phyloP scores from a whole-genome alignment of 345 rosid species.

The Psidium friedrichsthalianum region DNA sequence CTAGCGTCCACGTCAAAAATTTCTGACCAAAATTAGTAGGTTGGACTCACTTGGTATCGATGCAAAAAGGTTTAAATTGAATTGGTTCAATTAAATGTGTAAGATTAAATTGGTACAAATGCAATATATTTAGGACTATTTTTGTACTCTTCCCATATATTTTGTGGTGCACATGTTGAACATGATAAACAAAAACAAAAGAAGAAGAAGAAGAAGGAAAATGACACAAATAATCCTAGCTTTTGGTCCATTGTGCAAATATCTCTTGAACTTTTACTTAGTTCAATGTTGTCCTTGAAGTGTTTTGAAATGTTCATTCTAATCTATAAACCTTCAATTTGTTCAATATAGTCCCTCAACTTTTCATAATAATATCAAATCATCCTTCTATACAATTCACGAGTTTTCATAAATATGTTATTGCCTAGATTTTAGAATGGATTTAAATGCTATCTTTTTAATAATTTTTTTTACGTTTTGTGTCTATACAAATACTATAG shows the following conservation, averaged over 20 bases:
- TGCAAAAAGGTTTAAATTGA: no score
- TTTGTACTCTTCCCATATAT: neutral
- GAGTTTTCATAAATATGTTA: neutral
- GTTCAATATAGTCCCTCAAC: neutral
- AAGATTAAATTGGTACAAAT: no score
- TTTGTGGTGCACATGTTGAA: neutral
- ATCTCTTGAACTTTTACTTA: neutral
- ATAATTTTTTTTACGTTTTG: neutral
- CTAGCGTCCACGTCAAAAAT: accelerated
- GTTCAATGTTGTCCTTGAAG: neutral
- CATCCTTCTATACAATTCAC: neutral
- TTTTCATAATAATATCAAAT: neutral
- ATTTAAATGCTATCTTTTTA: neutral
- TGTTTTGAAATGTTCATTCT: neutral
- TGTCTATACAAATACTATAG: neutral
- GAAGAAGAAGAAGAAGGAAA: neutral
- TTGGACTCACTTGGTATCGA: no score
- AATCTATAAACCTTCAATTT: neutral
- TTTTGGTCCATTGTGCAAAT: no score
- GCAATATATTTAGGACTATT: no score
- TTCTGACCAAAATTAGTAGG: no score
- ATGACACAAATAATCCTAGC: neutral
- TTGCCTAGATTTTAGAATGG: neutral
- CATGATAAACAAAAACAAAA: neutral
- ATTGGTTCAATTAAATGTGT: no score